phyloP scores from a whole-genome alignment of 2,329 filamentous ascomycete species.

The Chrysoporthe austroafricana region DNA sequence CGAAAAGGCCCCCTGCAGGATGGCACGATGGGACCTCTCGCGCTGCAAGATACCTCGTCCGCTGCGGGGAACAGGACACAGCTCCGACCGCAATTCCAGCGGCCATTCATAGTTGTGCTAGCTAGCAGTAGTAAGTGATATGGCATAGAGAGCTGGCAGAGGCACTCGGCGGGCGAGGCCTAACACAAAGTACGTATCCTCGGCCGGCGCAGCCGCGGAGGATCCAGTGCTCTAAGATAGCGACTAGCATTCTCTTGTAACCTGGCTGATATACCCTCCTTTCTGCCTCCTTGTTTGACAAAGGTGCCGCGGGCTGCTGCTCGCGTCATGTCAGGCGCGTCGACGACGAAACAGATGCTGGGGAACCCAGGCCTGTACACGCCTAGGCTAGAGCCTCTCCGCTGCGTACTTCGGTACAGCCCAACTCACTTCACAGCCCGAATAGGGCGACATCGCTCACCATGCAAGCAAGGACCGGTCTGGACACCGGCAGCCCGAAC shows the following conservation, averaged over 20 bases:
- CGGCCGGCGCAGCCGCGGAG: neutral
- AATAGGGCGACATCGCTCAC: neutral
- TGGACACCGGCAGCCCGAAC: slow-evolving; percentile 5
- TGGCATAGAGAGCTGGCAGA: no score
- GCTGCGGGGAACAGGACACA: no score
- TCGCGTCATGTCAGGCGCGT: slow-evolving; percentile 14
- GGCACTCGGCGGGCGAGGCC: neutral
- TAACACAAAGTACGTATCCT: no score
- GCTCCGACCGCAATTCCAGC: no score
- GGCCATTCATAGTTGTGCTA: no score
- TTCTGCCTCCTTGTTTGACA: slow-evolving; percentile 12
- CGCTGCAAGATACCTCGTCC: no score
- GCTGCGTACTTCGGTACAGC: neutral
- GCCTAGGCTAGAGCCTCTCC: neutral
- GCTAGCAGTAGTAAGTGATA: no score
- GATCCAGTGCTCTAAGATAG: neutral
- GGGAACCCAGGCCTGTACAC: neutral
- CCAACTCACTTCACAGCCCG: neutral
- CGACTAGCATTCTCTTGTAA: neutral
- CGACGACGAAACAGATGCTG: slow-evolving; percentile 15
- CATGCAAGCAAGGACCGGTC: neutral
- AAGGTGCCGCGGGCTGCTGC: slow-evolving; percentile 7
- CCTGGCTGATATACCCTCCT: slow-evolving; percentile 21
- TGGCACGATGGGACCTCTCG: neutral
- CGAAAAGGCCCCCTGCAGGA: neutral